Evolutionary conservation across 73 alveolate genomes (phyloP).

Genomic region (Urostyla sp.): DNA sequence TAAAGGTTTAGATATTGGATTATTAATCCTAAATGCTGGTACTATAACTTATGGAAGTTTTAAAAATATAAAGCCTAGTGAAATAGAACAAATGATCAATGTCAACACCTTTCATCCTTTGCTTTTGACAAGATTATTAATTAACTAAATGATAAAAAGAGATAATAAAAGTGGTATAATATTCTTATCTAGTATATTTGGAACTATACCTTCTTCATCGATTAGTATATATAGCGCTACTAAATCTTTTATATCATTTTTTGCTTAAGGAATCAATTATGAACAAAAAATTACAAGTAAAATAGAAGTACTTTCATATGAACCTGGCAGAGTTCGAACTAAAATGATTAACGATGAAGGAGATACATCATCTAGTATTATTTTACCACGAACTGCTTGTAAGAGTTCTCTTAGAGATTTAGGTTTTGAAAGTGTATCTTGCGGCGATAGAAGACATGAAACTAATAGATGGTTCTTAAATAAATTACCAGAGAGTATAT

Average conservation of each 20-base stretch:
- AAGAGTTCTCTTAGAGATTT: background rate
- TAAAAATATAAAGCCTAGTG: background rate
- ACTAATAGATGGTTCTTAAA: too few relatives aligned
- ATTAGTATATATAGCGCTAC: slow-evolving; percentile 12
- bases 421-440: background rate
- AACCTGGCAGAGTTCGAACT: background rate
- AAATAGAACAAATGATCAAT: background rate
- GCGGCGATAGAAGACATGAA: background rate
- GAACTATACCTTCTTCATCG: background rate
- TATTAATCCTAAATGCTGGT: slow-evolving; percentile 26
- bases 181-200: background rate
- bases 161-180: background rate
- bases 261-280: background rate
- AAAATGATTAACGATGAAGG: background rate
- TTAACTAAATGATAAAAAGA: background rate
- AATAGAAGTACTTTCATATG: slow-evolving; percentile 5
- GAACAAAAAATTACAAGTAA: slow-evolving; percentile 4
- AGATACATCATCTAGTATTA: background rate
- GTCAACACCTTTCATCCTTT: slow-evolving; percentile 10
- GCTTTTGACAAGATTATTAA: background rate
- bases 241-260: slow-evolving; percentile 5
- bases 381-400: background rate
- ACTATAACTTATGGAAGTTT: background rate
- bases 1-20: slow-evolving; percentile 12
- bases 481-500: too few relatives aligned